Percentiles rank a stretch among this genome's conserved stretches.
Conservation (phyloP, 495 filamentous ascomycete genomes). For the Trichoderma orchidacearum region DNA sequence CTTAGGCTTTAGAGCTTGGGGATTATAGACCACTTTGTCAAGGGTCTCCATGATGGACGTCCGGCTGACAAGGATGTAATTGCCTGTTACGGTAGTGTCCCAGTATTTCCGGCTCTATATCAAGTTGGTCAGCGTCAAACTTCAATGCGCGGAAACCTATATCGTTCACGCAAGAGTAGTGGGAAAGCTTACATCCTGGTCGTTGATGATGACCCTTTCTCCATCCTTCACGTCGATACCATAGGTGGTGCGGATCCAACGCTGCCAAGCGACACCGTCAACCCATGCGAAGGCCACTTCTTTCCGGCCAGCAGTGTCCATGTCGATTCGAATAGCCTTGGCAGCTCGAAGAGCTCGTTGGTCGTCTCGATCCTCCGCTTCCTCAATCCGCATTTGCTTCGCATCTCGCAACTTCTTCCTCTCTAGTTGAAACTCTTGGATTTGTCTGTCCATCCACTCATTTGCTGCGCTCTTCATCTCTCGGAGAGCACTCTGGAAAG, state of each 20-base stretch:
- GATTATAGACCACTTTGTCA: conserved; percentile 53
- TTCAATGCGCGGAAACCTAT: neutral
- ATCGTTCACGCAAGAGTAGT: neutral
- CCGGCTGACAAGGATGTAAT: conserved; percentile 74
- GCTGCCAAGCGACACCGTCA: conserved; percentile 92
- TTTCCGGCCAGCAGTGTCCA: conserved; percentile 74
- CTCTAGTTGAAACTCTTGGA: conserved; percentile 77
- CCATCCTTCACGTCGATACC: conserved; percentile 74
- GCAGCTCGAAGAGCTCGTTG: conserved; percentile 75
- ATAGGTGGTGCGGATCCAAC: conserved; percentile 89
- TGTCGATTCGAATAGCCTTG: conserved; percentile 82
- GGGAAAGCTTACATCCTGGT: conserved; percentile 73
- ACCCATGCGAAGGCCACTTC: conserved; percentile 97
- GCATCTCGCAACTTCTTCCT: conserved; percentile 82
- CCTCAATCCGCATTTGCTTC: conserved; percentile 90
- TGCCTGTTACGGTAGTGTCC: conserved; percentile 82
- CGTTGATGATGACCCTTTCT: conserved; percentile 91
- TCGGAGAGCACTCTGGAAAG: conserved; percentile 63
- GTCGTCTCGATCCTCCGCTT: conserved; percentile 88
- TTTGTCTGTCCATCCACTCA: conserved; percentile 97
- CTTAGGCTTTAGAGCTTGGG: conserved; percentile 76
- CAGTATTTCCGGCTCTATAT: conserved; percentile 79
- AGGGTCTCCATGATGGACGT: conserved; percentile 93
- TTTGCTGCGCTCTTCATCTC: conserved; percentile 92
- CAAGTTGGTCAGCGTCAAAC: conserved; percentile 1